A percentile compares a stretch with the other conserved stretches of the same genome.
Evolutionary conservation across 2,329 filamentous ascomycete genomes (phyloP).

Genomic region (Exophiala sideris): DNA sequence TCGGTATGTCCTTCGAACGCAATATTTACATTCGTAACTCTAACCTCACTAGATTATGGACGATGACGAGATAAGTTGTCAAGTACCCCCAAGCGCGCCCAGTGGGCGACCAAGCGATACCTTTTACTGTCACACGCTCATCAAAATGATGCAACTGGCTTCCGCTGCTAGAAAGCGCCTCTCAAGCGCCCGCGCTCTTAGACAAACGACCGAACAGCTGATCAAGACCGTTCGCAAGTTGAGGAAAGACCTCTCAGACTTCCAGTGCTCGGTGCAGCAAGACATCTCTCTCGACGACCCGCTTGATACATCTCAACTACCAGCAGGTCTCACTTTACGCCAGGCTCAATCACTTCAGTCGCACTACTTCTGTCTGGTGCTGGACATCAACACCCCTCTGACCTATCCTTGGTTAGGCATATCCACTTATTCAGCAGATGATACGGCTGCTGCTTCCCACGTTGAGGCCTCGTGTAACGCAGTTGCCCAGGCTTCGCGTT

Average conservation of each 20-base stretch:
- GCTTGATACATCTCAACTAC: constrained; percentile 4
- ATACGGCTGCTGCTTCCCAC: neutral
- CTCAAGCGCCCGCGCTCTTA: constrained; percentile 3
- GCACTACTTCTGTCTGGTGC: constrained; percentile 12
- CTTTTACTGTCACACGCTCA: constrained; percentile 9
- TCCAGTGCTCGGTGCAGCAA: constrained; percentile 1
- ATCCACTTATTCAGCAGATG: neutral
- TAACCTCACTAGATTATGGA: constrained; percentile 6
- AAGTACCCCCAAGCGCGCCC: neutral
- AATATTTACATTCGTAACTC: neutral
- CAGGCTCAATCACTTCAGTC: constrained; percentile 11
- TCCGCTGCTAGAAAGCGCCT: constrained; percentile 9
- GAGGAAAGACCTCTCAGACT: constrained; percentile 2
- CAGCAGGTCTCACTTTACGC: constrained; percentile 4
- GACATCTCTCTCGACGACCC: constrained; percentile 7
- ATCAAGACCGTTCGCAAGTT: constrained; percentile 1
- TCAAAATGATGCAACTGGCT: constrained; percentile 8
- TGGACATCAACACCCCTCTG: constrained; percentile 13
- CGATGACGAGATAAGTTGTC: constrained; percentile 12
- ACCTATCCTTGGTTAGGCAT: constrained; percentile 9
- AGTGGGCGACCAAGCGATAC: neutral
- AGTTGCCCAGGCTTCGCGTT: constrained; percentile 4
- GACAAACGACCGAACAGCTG: constrained; percentile 1
- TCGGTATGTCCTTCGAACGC: neutral
- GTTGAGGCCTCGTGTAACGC: constrained; percentile 1